Percentiles rank a stretch among this genome's conserved stretches.
Conservation (phyloP, 2,329 filamentous ascomycete species). For the Alternaria consortialis region DNA sequence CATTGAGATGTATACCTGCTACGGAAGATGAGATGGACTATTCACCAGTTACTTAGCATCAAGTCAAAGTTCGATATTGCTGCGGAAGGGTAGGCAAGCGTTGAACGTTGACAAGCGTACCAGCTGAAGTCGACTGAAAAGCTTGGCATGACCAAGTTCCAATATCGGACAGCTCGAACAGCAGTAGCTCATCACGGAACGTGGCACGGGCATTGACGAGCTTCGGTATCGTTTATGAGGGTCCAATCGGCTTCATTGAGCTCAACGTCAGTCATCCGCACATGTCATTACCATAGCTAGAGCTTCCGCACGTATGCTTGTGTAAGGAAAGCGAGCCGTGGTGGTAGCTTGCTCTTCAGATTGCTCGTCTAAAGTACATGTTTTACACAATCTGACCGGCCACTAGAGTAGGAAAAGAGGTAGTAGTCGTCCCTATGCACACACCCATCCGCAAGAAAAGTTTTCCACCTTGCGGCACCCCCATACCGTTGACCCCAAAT, state of each 20-base stretch:
- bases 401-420: conserved; percentile 50
- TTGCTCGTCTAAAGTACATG: conserved; percentile 55
- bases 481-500: conserved; percentile 46
- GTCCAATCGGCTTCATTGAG: conserved; percentile 44
- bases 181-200: conserved; percentile 33
- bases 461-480: conserved; percentile 47
- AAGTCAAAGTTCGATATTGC: conserved; percentile 17
- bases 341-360: conserved; percentile 54
- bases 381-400: conserved; percentile 56
- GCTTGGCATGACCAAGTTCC: conserved; percentile 46
- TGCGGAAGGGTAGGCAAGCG: background rate
- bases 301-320: conserved; percentile 35
- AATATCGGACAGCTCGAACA: conserved; percentile 29
- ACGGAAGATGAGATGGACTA: background rate
- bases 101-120: conserved; percentile 4
- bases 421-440: conserved; percentile 53
- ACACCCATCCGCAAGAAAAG: conserved; percentile 49
- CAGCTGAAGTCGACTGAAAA: conserved; percentile 38
- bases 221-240: conserved; percentile 27
- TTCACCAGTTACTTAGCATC: background rate
- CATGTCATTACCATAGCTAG: conserved; percentile 37
- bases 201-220: conserved; percentile 21
- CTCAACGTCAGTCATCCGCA: conserved; percentile 29
- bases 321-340: conserved; percentile 41
- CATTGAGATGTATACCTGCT: conserved; percentile 2